phyloP scores from a whole-genome alignment of 1,284 basidiomycete species.

The Cryptococcus sp. region DNA sequence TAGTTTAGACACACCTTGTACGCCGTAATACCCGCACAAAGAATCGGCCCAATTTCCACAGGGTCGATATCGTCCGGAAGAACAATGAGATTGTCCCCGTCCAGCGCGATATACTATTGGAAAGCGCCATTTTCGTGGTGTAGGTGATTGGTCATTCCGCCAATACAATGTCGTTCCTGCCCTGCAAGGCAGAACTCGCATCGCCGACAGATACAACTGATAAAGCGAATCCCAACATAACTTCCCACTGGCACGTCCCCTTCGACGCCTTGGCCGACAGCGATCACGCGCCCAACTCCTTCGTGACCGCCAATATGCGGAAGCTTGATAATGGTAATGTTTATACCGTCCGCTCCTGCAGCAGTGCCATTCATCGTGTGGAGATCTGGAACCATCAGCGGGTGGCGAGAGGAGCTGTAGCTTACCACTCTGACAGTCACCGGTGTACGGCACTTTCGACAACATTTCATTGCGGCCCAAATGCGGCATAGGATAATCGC shows the following conservation, averaged over 20 bases:
- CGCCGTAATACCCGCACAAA: slow-evolving; percentile 4
- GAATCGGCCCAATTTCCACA: background rate
- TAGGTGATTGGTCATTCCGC: slow-evolving; percentile 7
- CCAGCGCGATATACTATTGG: slow-evolving; percentile 5
- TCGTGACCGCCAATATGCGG: slow-evolving; percentile 11
- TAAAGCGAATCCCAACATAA: slow-evolving; percentile 6
- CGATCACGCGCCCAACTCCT: slow-evolving; percentile 6
- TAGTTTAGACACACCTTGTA: slow-evolving; percentile 4
- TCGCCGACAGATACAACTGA: slow-evolving; percentile 3
- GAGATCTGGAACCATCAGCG: background rate
- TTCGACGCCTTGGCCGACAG: slow-evolving; percentile 4
- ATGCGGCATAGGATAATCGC: background rate
- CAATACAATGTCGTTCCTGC: slow-evolving; percentile 7
- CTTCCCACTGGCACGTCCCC: background rate
- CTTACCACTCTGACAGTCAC: slow-evolving; percentile 7
- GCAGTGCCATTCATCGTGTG: slow-evolving; percentile 8
- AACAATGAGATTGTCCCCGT: slow-evolving; percentile 4
- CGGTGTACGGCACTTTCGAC: slow-evolving; percentile 5
- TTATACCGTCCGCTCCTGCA: slow-evolving; percentile 10
- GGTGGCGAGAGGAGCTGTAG: background rate
- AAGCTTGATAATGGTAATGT: slow-evolving; percentile 13
- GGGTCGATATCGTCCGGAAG: slow-evolving; percentile 7
- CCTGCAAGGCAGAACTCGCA: slow-evolving; percentile 5
- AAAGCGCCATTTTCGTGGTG: slow-evolving; percentile 8
- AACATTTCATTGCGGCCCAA: background rate